These are phyloP conservation scores for Penicillium sp. DNA, from an alignment of 2,329 filamentous ascomycete genomes.

Conservation along the genomic window DNA sequence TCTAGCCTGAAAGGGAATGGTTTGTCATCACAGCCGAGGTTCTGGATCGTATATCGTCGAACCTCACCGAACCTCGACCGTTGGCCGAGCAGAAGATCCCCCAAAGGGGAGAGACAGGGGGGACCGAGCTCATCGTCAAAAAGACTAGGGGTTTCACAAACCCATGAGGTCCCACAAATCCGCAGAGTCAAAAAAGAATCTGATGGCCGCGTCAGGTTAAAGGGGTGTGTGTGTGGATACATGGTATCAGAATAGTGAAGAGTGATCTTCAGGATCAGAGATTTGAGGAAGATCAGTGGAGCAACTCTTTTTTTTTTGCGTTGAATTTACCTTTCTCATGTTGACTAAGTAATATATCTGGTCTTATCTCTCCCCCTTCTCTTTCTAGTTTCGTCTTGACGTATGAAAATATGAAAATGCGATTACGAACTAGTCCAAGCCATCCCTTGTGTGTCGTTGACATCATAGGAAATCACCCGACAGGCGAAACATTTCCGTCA, in stretches of 20 bases:
- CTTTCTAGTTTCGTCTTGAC: background rate
- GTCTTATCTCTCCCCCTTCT: background rate
- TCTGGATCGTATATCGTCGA: conserved; percentile 2
- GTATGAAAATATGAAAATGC: background rate
- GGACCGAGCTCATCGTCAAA: conserved; percentile 6
- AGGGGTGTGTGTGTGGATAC: background rate
- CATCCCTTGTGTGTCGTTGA: conserved; percentile 10
- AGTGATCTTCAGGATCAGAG: conserved; percentile 8
- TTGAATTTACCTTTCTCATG: background rate
- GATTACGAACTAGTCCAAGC: background rate
- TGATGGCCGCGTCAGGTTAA: conserved; percentile 1
- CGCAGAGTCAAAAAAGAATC: conserved; percentile 6
- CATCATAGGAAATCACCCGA: conserved; percentile 10
- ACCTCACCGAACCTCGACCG: background rate
- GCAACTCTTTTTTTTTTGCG: conserved; percentile 1
- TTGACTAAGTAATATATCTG: background rate
- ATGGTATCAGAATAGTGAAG: background rate
- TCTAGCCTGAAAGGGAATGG: background rate
- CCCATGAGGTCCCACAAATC: conserved; percentile 10
- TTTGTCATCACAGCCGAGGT: background rate
- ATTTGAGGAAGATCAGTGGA: conserved; percentile 13
- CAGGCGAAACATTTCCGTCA: conserved; percentile 7
- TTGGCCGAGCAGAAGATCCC: background rate
- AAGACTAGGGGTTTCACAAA: conserved; percentile 11
- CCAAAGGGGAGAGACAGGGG: conserved; percentile 4